phyloP scores from a whole-genome alignment of 495 filamentous ascomycete genomes.

The Penicillium macrosclerotiorum region DNA sequence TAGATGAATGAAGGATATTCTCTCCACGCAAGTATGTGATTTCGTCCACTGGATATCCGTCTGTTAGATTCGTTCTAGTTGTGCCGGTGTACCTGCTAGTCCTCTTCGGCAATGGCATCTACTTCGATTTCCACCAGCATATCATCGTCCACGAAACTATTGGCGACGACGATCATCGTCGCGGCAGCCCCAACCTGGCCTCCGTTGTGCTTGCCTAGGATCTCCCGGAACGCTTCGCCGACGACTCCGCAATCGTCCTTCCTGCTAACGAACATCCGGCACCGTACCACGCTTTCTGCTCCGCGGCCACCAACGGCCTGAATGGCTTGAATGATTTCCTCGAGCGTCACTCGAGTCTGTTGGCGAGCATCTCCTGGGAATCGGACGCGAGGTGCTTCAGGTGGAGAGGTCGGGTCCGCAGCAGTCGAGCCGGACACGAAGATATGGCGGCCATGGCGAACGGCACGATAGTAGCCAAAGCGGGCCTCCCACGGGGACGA shows the following conservation, averaged over 20 bases:
- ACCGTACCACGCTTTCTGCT: slow-evolving; percentile 36
- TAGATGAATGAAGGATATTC: too few relatives aligned
- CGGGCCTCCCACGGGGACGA: slow-evolving; percentile 42
- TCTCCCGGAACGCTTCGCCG: slow-evolving; percentile 33
- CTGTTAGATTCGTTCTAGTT: too few relatives aligned
- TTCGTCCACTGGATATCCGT: too few relatives aligned
- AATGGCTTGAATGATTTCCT: slow-evolving; percentile 41
- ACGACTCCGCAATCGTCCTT: slow-evolving; percentile 35
- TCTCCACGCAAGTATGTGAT: too few relatives aligned
- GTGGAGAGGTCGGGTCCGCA: slow-evolving; percentile 32
- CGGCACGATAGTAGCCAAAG: slow-evolving; percentile 48
- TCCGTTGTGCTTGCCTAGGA: slow-evolving; percentile 28
- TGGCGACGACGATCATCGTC: slow-evolving; percentile 42
- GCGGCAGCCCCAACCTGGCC: slow-evolving; percentile 33
- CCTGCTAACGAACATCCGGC: slow-evolving; percentile 40
- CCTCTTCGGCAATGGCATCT: slow-evolving; percentile 36
- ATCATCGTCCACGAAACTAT: slow-evolving; percentile 42
- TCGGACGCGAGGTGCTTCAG: slow-evolving; percentile 31
- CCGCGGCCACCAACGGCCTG: slow-evolving; percentile 40
- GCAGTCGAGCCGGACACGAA: slow-evolving; percentile 50
- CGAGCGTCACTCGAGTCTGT: slow-evolving; percentile 37
- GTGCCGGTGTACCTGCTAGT: background rate
- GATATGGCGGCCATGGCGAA: slow-evolving; percentile 41
- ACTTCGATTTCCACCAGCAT: slow-evolving; percentile 49
- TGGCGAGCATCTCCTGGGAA: slow-evolving; percentile 39